Evolutionary conservation across 768 basidiomycete species (phyloP).

Genomic region (Xerocomellus dryophilus): DNA sequence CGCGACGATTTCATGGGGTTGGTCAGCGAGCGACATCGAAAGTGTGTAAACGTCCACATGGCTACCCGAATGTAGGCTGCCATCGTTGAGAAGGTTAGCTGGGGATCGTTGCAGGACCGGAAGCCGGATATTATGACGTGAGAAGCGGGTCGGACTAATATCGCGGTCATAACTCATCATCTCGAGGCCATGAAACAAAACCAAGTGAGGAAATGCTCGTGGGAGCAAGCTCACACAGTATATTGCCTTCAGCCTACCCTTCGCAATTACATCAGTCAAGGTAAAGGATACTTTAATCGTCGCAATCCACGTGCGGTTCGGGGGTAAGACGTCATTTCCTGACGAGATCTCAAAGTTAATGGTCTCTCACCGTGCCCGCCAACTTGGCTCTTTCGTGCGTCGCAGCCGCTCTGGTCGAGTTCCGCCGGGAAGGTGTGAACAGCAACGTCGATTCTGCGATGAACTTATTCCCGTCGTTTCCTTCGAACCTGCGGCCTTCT

Average conservation of each 20-base stretch:
- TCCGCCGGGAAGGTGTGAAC: constrained; percentile 54
- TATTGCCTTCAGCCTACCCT: background rate
- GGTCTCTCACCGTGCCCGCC: constrained; percentile 39
- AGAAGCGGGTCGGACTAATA: background rate
- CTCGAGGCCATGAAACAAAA: background rate
- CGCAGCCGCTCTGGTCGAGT: no score
- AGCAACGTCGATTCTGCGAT: constrained; percentile 44
- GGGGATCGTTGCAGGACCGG: background rate
- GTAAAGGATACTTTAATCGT: constrained; percentile 10
- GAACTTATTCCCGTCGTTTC: constrained; percentile 24
- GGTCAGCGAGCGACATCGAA: constrained; percentile 2
- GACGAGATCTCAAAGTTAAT: background rate
- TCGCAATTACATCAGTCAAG: background rate
- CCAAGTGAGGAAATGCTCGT: background rate
- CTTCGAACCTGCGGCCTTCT: constrained; percentile 38
- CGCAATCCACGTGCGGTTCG: constrained; percentile 21
- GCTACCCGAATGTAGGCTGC: background rate
- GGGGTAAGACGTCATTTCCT: background rate
- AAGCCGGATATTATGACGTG: background rate
- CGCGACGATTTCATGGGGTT: constrained; percentile 19
- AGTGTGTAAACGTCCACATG: background rate
- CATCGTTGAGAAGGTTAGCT: background rate
- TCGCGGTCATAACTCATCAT: background rate
- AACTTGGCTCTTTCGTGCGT: constrained; percentile 36
- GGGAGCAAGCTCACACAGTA: background rate